A percentile compares a stretch with the other conserved stretches of the same genome.
Evolutionary conservation across 139 green algal species (phyloP).

Genomic region (Ettlia oleoabundans): DNA sequence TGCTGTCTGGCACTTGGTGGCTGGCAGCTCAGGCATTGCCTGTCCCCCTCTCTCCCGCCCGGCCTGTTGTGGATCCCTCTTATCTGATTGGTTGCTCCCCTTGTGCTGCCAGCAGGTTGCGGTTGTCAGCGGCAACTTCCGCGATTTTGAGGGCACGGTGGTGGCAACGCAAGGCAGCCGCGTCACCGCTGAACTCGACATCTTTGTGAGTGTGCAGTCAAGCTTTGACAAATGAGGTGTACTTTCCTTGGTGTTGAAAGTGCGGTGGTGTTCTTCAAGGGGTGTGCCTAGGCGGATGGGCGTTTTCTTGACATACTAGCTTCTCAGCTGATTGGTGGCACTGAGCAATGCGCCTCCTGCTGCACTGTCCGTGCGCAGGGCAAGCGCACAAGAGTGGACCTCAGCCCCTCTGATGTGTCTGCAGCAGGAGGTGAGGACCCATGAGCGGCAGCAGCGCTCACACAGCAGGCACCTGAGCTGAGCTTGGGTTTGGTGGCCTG

Average conservation of each 20-base stretch:
- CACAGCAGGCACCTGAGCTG: neutral
- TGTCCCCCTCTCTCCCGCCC: too few relatives aligned
- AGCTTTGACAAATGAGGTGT: too few relatives aligned
- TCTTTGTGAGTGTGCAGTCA: slow-evolving; percentile 6
- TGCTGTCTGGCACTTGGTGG: too few relatives aligned
- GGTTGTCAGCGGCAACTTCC: slow-evolving; percentile 18
- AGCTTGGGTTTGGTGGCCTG: too few relatives aligned
- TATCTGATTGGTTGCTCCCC: too few relatives aligned
- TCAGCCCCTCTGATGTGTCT: slow-evolving; percentile 1
- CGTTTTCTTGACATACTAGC: neutral
- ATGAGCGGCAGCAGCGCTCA: neutral
- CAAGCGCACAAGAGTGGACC: slow-evolving; percentile 21
- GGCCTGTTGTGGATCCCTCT: too few relatives aligned
- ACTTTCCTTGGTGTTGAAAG: neutral
- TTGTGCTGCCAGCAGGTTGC: too few relatives aligned
- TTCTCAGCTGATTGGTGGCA: too few relatives aligned
- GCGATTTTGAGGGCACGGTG: slow-evolving; percentile 24
- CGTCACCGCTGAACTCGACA: slow-evolving; percentile 26
- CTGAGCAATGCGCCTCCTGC: too few relatives aligned
- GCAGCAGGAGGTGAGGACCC: too few relatives aligned
- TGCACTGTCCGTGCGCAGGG: neutral
- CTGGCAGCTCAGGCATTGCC: too few relatives aligned
- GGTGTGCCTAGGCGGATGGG: neutral
- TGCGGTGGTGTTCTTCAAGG: neutral
- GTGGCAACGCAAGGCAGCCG: slow-evolving; percentile 3